Conservation (phyloP, 768 basidiomycete genomes). For the Mycena venus region DNA sequence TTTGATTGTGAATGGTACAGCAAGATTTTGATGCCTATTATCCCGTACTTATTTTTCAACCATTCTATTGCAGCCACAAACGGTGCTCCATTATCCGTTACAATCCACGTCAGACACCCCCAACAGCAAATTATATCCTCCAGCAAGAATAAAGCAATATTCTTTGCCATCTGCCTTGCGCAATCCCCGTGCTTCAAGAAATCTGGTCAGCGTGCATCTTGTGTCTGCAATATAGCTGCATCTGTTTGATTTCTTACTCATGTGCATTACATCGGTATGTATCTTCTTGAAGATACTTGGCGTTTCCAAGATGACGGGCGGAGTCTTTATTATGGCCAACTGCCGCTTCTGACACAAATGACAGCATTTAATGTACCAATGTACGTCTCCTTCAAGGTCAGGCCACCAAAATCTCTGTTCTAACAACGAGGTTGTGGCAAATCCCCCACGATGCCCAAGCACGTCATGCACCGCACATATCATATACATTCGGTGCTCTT, state of each 20-base stretch:
- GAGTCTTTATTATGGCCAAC: constrained; percentile 39
- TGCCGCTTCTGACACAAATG: constrained; percentile 46
- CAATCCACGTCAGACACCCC: constrained; percentile 51
- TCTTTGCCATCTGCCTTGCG: constrained; percentile 36
- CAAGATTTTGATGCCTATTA: constrained; percentile 55
- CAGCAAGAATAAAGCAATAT: constrained; percentile 42
- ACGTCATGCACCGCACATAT: too few species aligned
- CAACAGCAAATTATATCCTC: constrained; percentile 51
- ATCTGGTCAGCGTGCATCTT: constrained; percentile 36
- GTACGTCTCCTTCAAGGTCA: constrained; percentile 41
- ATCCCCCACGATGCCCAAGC: too few species aligned
- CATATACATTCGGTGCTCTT: constrained; percentile 25
- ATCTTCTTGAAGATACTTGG: constrained; percentile 42
- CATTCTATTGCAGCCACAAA: constrained; percentile 41
- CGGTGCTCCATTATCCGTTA: constrained; percentile 51
- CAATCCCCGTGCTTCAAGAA: constrained; percentile 39
- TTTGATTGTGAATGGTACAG: constrained; percentile 59
- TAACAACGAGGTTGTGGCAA: too few species aligned
- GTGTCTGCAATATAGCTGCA: constrained; percentile 44
- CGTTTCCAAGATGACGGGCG: constrained; percentile 41
- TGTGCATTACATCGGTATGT: constrained; percentile 45
- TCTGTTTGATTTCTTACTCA: constrained; percentile 32
- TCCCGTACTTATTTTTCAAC: constrained; percentile 42
- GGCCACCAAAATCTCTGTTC: too few species aligned
- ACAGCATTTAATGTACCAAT: constrained; percentile 48